phyloP scores from a whole-genome alignment of 1,284 basidiomycete species.

The Ganoderma meredithae region DNA sequence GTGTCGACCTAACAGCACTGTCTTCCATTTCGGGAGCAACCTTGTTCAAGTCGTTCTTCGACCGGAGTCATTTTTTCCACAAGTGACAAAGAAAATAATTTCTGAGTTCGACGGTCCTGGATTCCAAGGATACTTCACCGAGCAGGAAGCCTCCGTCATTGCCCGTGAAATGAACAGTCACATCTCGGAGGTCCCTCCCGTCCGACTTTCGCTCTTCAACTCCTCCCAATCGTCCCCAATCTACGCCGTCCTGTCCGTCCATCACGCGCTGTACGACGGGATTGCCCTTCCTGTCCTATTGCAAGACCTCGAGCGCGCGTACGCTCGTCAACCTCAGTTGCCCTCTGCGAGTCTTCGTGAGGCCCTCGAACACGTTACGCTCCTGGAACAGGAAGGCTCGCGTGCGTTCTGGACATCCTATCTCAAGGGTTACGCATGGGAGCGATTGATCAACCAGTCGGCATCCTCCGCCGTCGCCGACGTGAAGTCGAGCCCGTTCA shows the following conservation, averaged over 20 bases:
- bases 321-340: conserved; percentile 34
- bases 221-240: conserved; percentile 15
- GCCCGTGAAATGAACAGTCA: conserved; percentile 47
- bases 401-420: conserved; percentile 47
- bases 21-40: conserved; percentile 51
- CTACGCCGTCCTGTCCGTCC: conserved; percentile 51
- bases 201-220: conserved; percentile 45
- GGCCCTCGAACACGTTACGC: conserved; percentile 45
- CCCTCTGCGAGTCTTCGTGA: conserved; percentile 36
- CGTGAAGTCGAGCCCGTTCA: conserved; percentile 37
- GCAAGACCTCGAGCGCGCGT: conserved; percentile 47
- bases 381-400: conserved; percentile 41
- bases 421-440: conserved; percentile 47
- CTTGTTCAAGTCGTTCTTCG: conserved; percentile 52
- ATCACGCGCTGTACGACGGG: conserved; percentile 57
- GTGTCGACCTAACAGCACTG: conserved; percentile 43
- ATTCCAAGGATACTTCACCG: conserved; percentile 45
- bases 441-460: conserved; percentile 32
- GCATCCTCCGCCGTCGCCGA: conserved; percentile 30
- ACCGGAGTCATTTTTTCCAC: neutral
- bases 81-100: conserved; percentile 22
- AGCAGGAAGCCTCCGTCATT: conserved; percentile 40
- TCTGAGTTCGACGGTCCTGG: conserved; percentile 24
- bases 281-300: conserved; percentile 52
- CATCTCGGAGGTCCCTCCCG: conserved; percentile 44